Evolutionary conservation across 441 rosid genomes (phyloP).

Genomic region (Mallotus repandus): DNA sequence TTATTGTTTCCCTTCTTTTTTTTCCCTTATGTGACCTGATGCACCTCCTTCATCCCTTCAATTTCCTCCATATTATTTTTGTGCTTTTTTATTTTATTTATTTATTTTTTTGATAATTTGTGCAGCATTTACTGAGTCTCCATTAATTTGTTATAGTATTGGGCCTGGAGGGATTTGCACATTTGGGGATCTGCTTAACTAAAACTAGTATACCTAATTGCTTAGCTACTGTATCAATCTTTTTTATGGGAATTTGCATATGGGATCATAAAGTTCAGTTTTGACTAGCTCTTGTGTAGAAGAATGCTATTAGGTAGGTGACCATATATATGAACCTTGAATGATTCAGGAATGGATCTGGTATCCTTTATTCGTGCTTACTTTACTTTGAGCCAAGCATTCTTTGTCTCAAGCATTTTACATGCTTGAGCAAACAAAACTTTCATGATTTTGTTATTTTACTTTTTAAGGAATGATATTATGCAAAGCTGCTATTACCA

Average conservation of each 20-base stretch:
- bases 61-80: background rate
- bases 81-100: background rate
- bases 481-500: background rate
- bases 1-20: slow-evolving; percentile 1
- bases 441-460: too few species aligned
- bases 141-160: background rate
- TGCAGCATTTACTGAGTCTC: background rate
- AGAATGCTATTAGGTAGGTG: background rate
- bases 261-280: background rate
- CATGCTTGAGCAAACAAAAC: too few species aligned
- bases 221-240: background rate
- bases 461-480: too few species aligned
- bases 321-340: background rate
- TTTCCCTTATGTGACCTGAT: background rate
- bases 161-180: background rate
- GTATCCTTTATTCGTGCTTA: background rate
- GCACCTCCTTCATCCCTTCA: too few species aligned
- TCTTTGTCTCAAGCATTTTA: too few species aligned
- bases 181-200: background rate
- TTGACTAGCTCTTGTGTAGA: background rate
- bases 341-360: slow-evolving; percentile 2
- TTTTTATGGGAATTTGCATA: background rate
- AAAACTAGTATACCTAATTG: background rate
- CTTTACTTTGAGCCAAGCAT: too few species aligned
- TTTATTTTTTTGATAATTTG: background rate